phyloP scores from a whole-genome alignment of 805 yeast genomes.

The Lachancea meyersii region DNA sequence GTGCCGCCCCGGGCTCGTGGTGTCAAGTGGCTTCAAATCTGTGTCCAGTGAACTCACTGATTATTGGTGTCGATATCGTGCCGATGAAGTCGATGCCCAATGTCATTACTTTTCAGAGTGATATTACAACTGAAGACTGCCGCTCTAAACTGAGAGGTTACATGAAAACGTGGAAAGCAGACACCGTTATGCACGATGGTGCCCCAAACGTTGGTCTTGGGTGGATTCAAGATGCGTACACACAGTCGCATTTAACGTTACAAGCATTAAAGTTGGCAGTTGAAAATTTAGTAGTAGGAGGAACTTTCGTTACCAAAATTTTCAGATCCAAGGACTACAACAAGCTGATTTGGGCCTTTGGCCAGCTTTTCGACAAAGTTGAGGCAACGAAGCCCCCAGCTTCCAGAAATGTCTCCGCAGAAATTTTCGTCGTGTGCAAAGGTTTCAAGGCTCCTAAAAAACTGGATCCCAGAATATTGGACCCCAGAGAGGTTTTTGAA shows the following conservation, averaged over 20 bases:
- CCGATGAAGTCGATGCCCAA: constrained; percentile 96
- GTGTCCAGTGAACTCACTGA: constrained; percentile 88
- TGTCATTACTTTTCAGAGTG: constrained; percentile 89
- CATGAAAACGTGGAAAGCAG: constrained; percentile 98
- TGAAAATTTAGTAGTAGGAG: constrained; percentile 85
- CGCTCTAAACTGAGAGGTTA: constrained; percentile 89
- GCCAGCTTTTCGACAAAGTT: constrained; percentile 89
- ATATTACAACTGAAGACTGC: constrained; percentile 97
- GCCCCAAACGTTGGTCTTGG: constrained; percentile 99
- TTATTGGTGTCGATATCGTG: constrained; percentile 97
- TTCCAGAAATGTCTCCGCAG: constrained; percentile 98
- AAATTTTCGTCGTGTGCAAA: constrained; percentile 93
- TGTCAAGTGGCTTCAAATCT: constrained; percentile 95
- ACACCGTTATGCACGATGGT: constrained; percentile 97
- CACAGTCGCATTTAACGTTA: constrained; percentile 91
- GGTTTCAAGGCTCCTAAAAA: constrained; percentile 96
- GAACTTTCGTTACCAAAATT: constrained; percentile 92
- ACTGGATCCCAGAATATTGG: constrained; percentile 85
- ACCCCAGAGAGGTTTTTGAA: constrained; percentile 90
- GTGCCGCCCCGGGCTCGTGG: constrained; percentile 99
- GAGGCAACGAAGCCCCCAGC: constrained; percentile 99
- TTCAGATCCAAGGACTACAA: constrained; percentile 99
- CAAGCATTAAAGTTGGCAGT: constrained; percentile 92
- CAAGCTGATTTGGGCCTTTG: constrained; percentile 95
- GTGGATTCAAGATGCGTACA: constrained; percentile 99